Evolutionary conservation across 495 filamentous ascomycete species (phyloP), one percentile per base, ranked within the genome.

Genomic region (Apodospora peruviana): DNA sequence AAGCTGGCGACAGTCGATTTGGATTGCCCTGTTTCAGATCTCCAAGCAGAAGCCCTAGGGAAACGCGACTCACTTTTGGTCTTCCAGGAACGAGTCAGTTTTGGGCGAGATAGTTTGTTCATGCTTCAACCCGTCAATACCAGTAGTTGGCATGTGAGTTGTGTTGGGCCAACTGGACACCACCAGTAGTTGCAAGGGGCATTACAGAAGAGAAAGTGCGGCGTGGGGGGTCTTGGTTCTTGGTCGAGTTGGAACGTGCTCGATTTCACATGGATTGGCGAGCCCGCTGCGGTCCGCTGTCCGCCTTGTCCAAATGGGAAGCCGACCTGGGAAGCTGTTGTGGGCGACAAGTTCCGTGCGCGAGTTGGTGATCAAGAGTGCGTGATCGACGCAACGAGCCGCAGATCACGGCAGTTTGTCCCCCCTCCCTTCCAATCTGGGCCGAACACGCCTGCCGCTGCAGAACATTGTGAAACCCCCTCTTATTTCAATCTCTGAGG

Each of bases 381-480:
- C 49, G 49, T 59, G 52, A 59, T 59, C 56, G 45, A 47, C 52
- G 52, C 56, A 53, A 29, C 43, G 47, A 59, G 48, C 56, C 56
- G 56, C 45, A 45, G 56, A 55, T 59, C 52, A 41, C 34, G 10
- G 29, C 1, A 34, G 52, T 39, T 36, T 47, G 43, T 47, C 37
- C 23, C 42, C n/a, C n/a, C n/a, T n/a, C n/a, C n/a, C n/a, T n/a
- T n/a, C n/a, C 46, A 43, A 47, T 49, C 22, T 40, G 29, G 1
- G 45, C 27, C 2, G 54, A 11, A 21, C 36, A 44, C 29, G 23
- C 17, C 29, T 21, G 25, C 18, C 32, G 27, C 8, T 12, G 20
- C 7, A 47, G 37, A 42, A 53, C 45, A 52, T 57, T 58, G 42
- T 58, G 55, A 58, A 58, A 58, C 55, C 51, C 46, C 46, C 44